These are phyloP conservation scores for Monosporascus sp. DNA, from an alignment of 2,329 filamentous ascomycete genomes.

Conservation along the genomic window DNA sequence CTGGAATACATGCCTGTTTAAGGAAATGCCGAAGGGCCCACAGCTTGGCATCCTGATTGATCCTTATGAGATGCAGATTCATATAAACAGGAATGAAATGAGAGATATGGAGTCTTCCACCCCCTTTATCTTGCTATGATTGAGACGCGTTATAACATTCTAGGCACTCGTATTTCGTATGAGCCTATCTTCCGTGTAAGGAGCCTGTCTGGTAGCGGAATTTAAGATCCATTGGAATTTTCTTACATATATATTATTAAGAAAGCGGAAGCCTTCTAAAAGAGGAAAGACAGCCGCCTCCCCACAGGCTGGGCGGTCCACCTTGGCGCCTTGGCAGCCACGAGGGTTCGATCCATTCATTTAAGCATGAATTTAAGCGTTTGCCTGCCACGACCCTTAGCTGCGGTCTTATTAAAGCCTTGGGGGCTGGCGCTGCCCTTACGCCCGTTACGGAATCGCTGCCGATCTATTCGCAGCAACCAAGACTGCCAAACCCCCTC, in stretches of 20 bases:
- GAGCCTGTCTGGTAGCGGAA: too few species aligned
- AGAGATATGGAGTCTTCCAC: too few species aligned
- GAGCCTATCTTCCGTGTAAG: too few species aligned
- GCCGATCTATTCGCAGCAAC: not conserved
- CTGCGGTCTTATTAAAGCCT: not conserved
- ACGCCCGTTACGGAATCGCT: not conserved
- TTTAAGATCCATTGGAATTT: too few species aligned
- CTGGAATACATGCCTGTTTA: not conserved
- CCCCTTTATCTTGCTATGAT: too few species aligned
- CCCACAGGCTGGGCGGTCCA: slow-evolving; percentile 2
- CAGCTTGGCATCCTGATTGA: not conserved
- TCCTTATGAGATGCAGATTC: not conserved
- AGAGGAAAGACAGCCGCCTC: not conserved
- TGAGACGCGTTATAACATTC: too few species aligned
- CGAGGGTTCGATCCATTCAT: slow-evolving; percentile 20
- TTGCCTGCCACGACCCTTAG: slow-evolving; percentile 1
- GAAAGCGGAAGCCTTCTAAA: not conserved
- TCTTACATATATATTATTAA: not conserved
- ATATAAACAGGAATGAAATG: too few species aligned
- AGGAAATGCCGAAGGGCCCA: not conserved
- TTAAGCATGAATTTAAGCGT: slow-evolving; percentile 31
- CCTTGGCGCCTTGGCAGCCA: slow-evolving; percentile 23
- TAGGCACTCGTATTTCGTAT: too few species aligned
- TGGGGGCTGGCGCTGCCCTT: not conserved
- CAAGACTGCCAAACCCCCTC: not conserved